Percentiles rank a stretch among this genome's conserved stretches.
These are phyloP conservation scores for Nymphaea colorata DNA, from an alignment of 164 flowering plant genomes.

Conservation along the genomic window DNA sequence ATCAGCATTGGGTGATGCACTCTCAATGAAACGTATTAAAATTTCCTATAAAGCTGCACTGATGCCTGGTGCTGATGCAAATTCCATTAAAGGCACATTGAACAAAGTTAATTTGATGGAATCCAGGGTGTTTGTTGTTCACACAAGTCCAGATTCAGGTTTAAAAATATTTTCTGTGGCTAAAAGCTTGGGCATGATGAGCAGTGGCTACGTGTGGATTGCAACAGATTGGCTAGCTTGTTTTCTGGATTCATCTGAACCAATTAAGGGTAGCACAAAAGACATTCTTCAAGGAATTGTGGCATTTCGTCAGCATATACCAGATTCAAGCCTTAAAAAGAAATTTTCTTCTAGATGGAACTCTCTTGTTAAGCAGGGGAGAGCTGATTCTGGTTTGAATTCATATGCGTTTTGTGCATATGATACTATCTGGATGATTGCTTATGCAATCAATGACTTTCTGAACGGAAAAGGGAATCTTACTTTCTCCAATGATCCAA, in stretches of 20 bases:
- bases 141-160: constrained; percentile 78
- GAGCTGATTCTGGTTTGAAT: constrained; percentile 25
- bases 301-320: constrained; percentile 64
- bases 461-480: constrained; percentile 43
- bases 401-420: constrained; percentile 75
- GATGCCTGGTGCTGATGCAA: constrained; percentile 33
- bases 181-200: constrained; percentile 53
- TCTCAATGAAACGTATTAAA: constrained; percentile 58
- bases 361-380: constrained; percentile 16
- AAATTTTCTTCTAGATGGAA: constrained; percentile 44
- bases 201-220: constrained; percentile 74
- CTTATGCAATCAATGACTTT: constrained; percentile 57
- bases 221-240: constrained; percentile 94
- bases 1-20: constrained; percentile 61
- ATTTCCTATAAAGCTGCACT: constrained; percentile 72
- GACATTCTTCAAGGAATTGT: constrained; percentile 72
- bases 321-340: constrained; percentile 44
- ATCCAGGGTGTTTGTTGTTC: constrained; percentile 74
- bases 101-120: constrained; percentile 60
- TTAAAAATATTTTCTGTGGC: constrained; percentile 46
- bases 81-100: constrained; percentile 34
- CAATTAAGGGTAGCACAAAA: constrained; percentile 20
- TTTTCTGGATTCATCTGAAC: constrained; percentile 42
- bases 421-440: constrained; percentile 81
- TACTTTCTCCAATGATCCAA: constrained; percentile 52